Conservation (phyloP, 345 rosid species). For the Pseudoturritis turrita region DNA sequence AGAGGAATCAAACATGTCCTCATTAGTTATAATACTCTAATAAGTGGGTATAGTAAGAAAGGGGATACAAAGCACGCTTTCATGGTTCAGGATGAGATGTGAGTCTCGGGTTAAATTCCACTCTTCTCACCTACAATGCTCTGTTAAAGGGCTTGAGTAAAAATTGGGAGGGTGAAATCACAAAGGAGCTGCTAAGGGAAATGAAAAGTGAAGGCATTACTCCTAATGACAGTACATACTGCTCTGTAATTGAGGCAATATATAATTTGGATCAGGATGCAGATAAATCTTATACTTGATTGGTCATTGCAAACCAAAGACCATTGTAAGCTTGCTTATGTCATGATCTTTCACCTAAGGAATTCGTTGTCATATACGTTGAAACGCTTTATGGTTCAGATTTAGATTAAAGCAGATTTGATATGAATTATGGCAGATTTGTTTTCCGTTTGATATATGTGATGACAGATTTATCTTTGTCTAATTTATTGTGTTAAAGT, state of each 20-base stretch:
- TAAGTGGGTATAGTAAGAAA: conserved; percentile 80
- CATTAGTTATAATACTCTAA: conserved; percentile 77
- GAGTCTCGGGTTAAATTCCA: conserved; percentile 78
- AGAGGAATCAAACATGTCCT: conserved; percentile 82
- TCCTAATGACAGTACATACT: conserved; percentile 75
- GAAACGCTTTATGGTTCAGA: too few species aligned
- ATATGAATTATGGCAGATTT: too few species aligned
- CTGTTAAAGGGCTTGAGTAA: conserved; percentile 72
- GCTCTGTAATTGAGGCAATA: conserved; percentile 67
- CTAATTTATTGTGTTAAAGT: too few species aligned
- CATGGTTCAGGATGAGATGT: conserved; percentile 83
- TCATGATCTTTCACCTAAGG: background rate
- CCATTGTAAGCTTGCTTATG: background rate
- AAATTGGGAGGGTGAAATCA: conserved; percentile 60
- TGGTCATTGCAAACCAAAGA: background rate
- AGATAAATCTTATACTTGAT: conserved; percentile 1
- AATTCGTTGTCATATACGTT: too few species aligned
- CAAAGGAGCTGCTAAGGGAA: conserved; percentile 74
- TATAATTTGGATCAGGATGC: conserved; percentile 8
- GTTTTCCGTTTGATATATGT: too few species aligned
- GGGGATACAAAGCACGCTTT: conserved; percentile 80
- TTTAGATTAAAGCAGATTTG: too few species aligned
- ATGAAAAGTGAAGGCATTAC: conserved; percentile 75
- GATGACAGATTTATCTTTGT: too few species aligned
- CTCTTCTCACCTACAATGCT: conserved; percentile 82